A percentile compares a stretch with the other conserved stretches of the same genome.
Conservation (phyloP, 2,329 filamentous ascomycete species). For the Xylariales sp. region DNA sequence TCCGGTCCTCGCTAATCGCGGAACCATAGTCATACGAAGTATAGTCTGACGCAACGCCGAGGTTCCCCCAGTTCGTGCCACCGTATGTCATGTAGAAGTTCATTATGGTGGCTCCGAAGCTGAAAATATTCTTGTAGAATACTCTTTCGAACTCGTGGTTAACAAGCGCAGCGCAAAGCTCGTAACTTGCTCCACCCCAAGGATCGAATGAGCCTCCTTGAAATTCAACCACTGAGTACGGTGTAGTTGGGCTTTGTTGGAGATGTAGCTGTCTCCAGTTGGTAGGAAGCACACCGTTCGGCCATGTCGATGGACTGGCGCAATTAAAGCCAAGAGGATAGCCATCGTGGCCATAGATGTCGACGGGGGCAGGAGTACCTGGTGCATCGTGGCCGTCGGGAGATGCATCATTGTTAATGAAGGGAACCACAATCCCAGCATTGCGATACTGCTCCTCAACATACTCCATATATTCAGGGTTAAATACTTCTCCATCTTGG, state of each 20-base stretch:
- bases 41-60: slow-evolving; percentile 64
- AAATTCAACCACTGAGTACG: slow-evolving; percentile 43
- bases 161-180: slow-evolving; percentile 58
- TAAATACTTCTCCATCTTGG: slow-evolving; percentile 45
- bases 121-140: slow-evolving; percentile 71
- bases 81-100: slow-evolving; percentile 62
- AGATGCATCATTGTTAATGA: slow-evolving; percentile 69
- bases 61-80: slow-evolving; percentile 80
- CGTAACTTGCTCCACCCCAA: slow-evolving; percentile 67
- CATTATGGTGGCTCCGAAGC: slow-evolving; percentile 61
- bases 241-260: slow-evolving; percentile 57
- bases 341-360: slow-evolving; percentile 33
- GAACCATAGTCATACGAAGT: slow-evolving; percentile 54
- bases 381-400: slow-evolving; percentile 58
- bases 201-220: slow-evolving; percentile 70
- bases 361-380: slow-evolving; percentile 61
- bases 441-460: slow-evolving; percentile 64
- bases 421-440: slow-evolving; percentile 66
- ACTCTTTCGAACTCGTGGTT: slow-evolving; percentile 72
- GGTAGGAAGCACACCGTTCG: slow-evolving; percentile 49
- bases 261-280: slow-evolving; percentile 48
- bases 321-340: slow-evolving; percentile 39
- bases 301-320: slow-evolving; percentile 48
- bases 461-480: slow-evolving; percentile 64
- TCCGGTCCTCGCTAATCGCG: slow-evolving; percentile 65